A percentile compares a stretch with the other conserved stretches of the same genome.
phyloP scores from a whole-genome alignment of 768 basidiomycete genomes.

The Trametes elegans region DNA sequence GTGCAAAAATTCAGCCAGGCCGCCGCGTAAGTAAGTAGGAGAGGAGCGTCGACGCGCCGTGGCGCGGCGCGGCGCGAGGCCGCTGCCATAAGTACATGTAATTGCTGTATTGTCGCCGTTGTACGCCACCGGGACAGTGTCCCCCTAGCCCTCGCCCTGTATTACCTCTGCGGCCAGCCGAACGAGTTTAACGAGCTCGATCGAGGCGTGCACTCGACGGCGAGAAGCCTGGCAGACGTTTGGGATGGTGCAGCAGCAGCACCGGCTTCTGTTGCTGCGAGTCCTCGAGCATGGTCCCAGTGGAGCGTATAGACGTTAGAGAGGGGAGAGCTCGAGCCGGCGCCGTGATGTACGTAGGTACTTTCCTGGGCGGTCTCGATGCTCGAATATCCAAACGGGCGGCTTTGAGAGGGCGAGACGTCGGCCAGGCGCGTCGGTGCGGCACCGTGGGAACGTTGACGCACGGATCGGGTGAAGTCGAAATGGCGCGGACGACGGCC shows the following conservation, averaged over 20 bases:
- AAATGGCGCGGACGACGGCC: constrained; percentile 4
- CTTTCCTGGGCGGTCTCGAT: neutral
- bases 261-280: no score
- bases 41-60: neutral
- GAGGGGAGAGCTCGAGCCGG: no score
- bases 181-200: no score
- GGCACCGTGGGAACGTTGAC: constrained; percentile 18
- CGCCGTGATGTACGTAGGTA: neutral
- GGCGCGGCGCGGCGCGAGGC: neutral
- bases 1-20: constrained; percentile 61
- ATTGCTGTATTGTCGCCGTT: neutral
- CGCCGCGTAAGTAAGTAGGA: constrained; percentile 8
- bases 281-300: no score
- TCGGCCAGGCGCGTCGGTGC: constrained; percentile 16
- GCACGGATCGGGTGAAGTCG: constrained; percentile 18
- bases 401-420: constrained; percentile 8
- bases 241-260: no score
- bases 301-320: no score
- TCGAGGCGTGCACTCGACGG: no score
- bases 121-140: no score
- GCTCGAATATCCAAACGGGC: neutral
- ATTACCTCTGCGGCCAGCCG: no score
- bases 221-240: no score
- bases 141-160: no score
- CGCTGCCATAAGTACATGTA: neutral